These are phyloP conservation scores for Hyphodiscus sp. DNA, from an alignment of 2,329 filamentous ascomycete species.

Conservation along the genomic window DNA sequence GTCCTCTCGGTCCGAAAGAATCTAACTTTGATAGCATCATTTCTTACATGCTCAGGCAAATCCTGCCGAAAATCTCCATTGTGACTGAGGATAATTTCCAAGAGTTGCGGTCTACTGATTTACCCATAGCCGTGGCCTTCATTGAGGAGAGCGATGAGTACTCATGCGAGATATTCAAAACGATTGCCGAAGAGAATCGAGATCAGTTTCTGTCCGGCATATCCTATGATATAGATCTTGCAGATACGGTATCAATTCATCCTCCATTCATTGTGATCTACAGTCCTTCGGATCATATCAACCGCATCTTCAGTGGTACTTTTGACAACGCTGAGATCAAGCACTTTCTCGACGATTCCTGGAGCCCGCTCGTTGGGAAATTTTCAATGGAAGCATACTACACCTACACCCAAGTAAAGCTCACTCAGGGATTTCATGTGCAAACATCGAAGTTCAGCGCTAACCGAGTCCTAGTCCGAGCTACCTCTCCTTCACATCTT, in stretches of 20 bases:
- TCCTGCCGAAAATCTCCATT: slow-evolving; percentile 77
- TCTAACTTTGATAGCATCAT: slow-evolving; percentile 42
- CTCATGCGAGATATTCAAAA: slow-evolving; percentile 73
- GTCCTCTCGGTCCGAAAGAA: slow-evolving; percentile 9
- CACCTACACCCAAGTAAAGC: slow-evolving; percentile 50
- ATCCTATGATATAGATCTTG: slow-evolving; percentile 52
- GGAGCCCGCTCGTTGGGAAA: slow-evolving; percentile 59
- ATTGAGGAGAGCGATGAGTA: slow-evolving; percentile 69
- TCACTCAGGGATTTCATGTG: background rate
- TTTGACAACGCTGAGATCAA: slow-evolving; percentile 56
- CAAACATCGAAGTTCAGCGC: background rate
- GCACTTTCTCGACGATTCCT: slow-evolving; percentile 33
- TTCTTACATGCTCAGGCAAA: slow-evolving; percentile 95
- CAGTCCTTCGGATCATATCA: slow-evolving; percentile 66
- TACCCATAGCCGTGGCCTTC: slow-evolving; percentile 86
- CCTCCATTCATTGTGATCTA: slow-evolving; percentile 60
- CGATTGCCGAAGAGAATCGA: background rate
- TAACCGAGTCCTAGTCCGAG: slow-evolving; percentile 34
- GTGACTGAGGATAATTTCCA: slow-evolving; percentile 73
- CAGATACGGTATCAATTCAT: slow-evolving; percentile 57
- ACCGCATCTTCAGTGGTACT: slow-evolving; percentile 52
- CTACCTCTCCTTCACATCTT: slow-evolving; percentile 65
- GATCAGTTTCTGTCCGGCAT: slow-evolving; percentile 49
- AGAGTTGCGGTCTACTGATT: slow-evolving; percentile 94
- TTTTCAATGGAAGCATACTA: slow-evolving; percentile 65